A percentile compares a stretch with the other conserved stretches of the same genome.
phyloP scores from a whole-genome alignment of 352 stramenopile genomes.

The Pythium sp. region DNA sequence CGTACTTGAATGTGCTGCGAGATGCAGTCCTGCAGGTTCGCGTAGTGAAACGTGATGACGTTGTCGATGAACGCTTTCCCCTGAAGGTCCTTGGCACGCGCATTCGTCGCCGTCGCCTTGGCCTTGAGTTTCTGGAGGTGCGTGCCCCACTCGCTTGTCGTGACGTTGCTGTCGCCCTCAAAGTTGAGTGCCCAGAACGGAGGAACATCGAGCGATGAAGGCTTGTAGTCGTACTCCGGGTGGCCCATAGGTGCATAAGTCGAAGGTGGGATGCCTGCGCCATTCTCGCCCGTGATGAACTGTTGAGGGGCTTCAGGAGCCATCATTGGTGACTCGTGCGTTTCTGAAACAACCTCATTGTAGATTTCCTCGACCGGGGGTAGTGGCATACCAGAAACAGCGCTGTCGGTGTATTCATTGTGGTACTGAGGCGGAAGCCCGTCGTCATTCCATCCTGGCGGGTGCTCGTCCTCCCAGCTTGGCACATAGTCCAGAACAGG shows the following conservation, averaged over 20 bases:
- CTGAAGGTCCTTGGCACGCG: background rate
- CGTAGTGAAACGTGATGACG: slow-evolving; percentile 35
- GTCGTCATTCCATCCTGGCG: slow-evolving; percentile 1
- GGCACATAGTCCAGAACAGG: too few relatives aligned
- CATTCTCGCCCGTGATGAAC: background rate
- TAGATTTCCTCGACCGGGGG: too few relatives aligned
- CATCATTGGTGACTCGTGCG: background rate
- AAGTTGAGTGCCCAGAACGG: slow-evolving; percentile 9
- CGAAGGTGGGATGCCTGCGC: background rate
- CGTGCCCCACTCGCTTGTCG: slow-evolving; percentile 1
- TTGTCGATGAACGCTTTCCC: slow-evolving; percentile 12
- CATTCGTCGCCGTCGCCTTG: background rate
- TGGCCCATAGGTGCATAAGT: background rate
- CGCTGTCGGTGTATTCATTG: background rate
- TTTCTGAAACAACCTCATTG: too few relatives aligned
- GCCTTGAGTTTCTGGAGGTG: background rate
- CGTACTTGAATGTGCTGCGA: slow-evolving; percentile 13
- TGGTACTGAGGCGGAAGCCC: background rate
- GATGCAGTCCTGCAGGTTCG: slow-evolving; percentile 30
- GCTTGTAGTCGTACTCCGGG: slow-evolving; percentile 1
- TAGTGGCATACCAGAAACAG: background rate
- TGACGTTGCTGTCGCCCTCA: background rate
- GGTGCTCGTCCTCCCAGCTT: background rate
- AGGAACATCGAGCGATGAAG: slow-evolving; percentile 13
- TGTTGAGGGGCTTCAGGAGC: background rate